Evolutionary conservation across 345 rosid genomes (phyloP).

Genomic region (Pistacia atlantica): DNA sequence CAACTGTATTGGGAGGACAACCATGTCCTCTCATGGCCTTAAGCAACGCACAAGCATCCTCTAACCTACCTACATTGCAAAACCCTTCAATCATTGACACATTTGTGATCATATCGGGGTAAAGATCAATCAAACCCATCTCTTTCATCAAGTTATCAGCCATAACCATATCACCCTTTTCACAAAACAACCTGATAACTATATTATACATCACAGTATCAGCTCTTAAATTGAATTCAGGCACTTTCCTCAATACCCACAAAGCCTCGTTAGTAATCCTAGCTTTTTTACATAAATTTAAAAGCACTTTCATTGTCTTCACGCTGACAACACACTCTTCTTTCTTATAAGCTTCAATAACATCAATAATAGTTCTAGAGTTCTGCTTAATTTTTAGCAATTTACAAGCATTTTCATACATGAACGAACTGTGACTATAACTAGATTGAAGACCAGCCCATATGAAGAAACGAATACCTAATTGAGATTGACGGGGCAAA

Average conservation of each 20-base stretch:
- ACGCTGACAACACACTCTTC: conserved; percentile 57
- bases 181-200: conserved; percentile 70
- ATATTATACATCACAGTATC: conserved; percentile 58
- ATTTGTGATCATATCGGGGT: conserved; percentile 65
- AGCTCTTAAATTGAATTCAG: conserved; percentile 50
- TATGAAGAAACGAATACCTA: no score
- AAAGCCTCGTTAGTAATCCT: conserved; percentile 66
- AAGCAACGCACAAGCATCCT: conserved; percentile 62
- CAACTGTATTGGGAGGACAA: conserved; percentile 61
- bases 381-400: conserved; percentile 50
- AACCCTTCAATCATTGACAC: conserved; percentile 66
- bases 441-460: no score
- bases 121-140: conserved; percentile 66
- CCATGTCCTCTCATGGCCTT: conserved; percentile 55
- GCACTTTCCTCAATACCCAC: conserved; percentile 64
- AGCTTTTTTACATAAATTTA: conserved; percentile 70
- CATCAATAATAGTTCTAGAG: conserved; percentile 49
- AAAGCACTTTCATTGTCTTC: conserved; percentile 57
- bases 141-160: conserved; percentile 65
- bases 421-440: conserved; percentile 47
- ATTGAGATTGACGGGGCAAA: no score
- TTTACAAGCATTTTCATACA: conserved; percentile 66
- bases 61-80: conserved; percentile 57
- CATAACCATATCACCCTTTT: conserved; percentile 56
- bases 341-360: conserved; percentile 52